Conservation (phyloP, 1,139 yeast species). For the Taiozyma sp. region DNA sequence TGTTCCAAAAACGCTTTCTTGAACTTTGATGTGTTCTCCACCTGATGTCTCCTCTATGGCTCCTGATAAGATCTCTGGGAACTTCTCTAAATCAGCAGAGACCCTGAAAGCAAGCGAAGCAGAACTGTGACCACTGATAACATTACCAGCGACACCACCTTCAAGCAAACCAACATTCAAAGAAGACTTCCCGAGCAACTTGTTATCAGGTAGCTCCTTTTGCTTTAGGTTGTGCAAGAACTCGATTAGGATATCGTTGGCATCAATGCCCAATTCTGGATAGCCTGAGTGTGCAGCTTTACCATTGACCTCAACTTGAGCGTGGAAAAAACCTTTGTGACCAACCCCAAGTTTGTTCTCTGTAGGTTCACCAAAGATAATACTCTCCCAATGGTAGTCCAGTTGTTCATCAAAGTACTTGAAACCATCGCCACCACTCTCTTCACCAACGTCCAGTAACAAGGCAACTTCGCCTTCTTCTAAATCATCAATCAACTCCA, state of each 20-base stretch:
- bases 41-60: slow-evolving; percentile 27
- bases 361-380: slow-evolving; percentile 71
- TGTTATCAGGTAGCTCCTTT: slow-evolving; percentile 39
- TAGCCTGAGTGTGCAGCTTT: slow-evolving; percentile 63
- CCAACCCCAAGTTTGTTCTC: slow-evolving; percentile 63
- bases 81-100: slow-evolving; percentile 38
- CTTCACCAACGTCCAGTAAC: slow-evolving; percentile 65
- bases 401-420: slow-evolving; percentile 32
- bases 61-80: slow-evolving; percentile 32
- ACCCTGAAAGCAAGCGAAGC: slow-evolving; percentile 49
- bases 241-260: slow-evolving; percentile 50
- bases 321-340: slow-evolving; percentile 50
- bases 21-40: slow-evolving; percentile 23
- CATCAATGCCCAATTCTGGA: slow-evolving; percentile 61
- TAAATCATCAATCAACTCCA: slow-evolving; percentile 36
- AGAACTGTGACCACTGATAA: slow-evolving; percentile 51
- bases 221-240: slow-evolving; percentile 36
- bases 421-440: slow-evolving; percentile 59
- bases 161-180: slow-evolving; percentile 49
- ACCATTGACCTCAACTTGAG: slow-evolving; percentile 44
- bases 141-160: slow-evolving; percentile 60
- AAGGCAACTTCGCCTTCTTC: slow-evolving; percentile 51
- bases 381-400: slow-evolving; percentile 51
- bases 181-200: slow-evolving; percentile 53
- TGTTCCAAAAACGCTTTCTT: not conserved